Percentiles rank a stretch among this genome's conserved stretches.
Conservation (phyloP, 1,139 yeast genomes). For the Kodamaea anthophila region DNA sequence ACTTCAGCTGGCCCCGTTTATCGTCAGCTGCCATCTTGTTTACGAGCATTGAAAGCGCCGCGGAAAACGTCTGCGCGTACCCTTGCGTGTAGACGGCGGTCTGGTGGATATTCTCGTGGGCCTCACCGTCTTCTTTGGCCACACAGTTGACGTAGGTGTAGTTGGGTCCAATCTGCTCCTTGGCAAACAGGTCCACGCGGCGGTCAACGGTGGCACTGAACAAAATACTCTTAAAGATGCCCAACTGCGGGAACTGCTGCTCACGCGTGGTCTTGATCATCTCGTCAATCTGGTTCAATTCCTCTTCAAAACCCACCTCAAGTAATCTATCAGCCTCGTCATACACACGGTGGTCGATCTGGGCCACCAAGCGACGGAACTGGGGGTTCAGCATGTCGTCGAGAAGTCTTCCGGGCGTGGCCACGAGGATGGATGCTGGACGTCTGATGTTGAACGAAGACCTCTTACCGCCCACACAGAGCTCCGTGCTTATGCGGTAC, state of each 20-base stretch:
- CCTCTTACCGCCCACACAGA: conserved; percentile 37
- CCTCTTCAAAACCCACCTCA: conserved; percentile 70
- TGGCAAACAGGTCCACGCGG: conserved; percentile 61
- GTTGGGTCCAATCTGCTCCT: conserved; percentile 53
- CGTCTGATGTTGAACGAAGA: conserved; percentile 14
- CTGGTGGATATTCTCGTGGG: conserved; percentile 76
- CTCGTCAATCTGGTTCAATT: conserved; percentile 50
- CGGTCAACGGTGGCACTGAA: conserved; percentile 86
- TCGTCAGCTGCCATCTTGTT: conserved; percentile 14
- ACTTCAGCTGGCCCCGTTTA: conserved; percentile 16
- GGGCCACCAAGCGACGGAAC: conserved; percentile 44
- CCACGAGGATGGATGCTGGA: conserved; percentile 56
- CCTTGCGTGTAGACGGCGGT: conserved; percentile 45
- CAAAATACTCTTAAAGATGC: conserved; percentile 55
- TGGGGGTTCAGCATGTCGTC: conserved; percentile 48
- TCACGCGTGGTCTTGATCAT: conserved; percentile 36
- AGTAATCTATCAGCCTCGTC: conserved; percentile 87
- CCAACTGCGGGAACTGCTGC: conserved; percentile 16
- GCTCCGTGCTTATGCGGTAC: conserved; percentile 16
- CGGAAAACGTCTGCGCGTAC: conserved; percentile 45
- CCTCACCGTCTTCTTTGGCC: conserved; percentile 66
- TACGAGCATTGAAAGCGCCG: conserved; percentile 45
- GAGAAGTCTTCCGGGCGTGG: conserved; percentile 84
- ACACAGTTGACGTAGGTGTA: conserved; percentile 74
- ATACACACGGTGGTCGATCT: conserved; percentile 59